Percentiles rank a stretch among this genome's conserved stretches.
These are phyloP conservation scores for Seminavis robusta DNA, from an alignment of 108 stramenopile genomes.

Conservation along the genomic window DNA sequence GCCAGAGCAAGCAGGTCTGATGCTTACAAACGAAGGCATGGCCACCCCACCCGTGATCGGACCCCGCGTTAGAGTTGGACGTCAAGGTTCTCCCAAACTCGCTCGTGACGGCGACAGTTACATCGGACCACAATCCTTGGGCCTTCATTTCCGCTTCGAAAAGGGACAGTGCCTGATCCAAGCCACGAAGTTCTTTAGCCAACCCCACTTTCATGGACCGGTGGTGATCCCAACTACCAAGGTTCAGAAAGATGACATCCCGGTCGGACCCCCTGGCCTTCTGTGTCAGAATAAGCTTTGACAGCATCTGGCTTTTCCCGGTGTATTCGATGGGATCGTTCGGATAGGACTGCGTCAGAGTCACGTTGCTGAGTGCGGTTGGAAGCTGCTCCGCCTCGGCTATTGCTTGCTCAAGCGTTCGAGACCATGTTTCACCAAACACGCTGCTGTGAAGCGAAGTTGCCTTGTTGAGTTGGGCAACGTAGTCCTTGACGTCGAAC, in stretches of 20 bases:
- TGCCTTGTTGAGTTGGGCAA: conserved; percentile 30
- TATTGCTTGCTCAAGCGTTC: conserved; percentile 15
- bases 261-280: conserved; percentile 44
- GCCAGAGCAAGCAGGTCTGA: too few species aligned
- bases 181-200: conserved; percentile 22
- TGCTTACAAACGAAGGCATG: conserved; percentile 17
- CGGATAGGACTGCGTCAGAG: too few species aligned
- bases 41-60: conserved; percentile 46
- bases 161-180: conserved; percentile 42
- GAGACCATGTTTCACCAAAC: conserved; percentile 44
- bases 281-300: conserved; percentile 32
- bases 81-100: conserved; percentile 68
- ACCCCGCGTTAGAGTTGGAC: conserved; percentile 57
- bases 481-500: too few species aligned
- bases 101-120: conserved; percentile 48
- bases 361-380: conserved; percentile 9
- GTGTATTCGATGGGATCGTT: too few species aligned
- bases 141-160: conserved; percentile 56
- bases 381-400: conserved; percentile 22
- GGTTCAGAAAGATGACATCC: conserved; percentile 53
- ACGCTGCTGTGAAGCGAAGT: conserved; percentile 27
- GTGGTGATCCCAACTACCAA: conserved; percentile 71
- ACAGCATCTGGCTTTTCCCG: conserved; percentile 30
- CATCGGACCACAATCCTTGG: conserved; percentile 47
- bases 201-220: conserved; percentile 18